A percentile compares a stretch with the other conserved stretches of the same genome.
Conservation (phyloP, 2,329 filamentous ascomycete genomes). For the Periconia digitata region DNA sequence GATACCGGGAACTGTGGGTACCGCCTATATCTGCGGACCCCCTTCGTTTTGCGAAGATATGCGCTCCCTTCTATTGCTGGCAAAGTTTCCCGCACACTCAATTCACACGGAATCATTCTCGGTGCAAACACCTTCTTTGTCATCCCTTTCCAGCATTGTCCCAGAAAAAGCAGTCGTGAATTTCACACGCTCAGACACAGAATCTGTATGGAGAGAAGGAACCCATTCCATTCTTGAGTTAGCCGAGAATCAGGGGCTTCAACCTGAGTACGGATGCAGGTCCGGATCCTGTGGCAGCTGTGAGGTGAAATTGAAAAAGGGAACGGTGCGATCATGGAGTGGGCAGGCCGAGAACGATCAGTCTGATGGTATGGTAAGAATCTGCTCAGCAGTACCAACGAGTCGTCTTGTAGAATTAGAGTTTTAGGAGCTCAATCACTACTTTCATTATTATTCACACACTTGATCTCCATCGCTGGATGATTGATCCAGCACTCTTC, state of each 20-base stretch:
- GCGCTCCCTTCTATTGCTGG: neutral
- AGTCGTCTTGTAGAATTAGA: conserved; percentile 3
- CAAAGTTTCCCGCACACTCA: neutral
- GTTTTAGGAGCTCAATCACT: too few relatives aligned
- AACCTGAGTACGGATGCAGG: conserved; percentile 7
- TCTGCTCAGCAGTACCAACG: conserved; percentile 1
- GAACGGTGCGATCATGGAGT: neutral
- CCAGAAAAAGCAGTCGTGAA: conserved; percentile 2
- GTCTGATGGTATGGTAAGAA: neutral
- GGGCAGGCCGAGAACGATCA: neutral
- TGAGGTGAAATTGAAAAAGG: conserved; percentile 3
- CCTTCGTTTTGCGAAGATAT: neutral
- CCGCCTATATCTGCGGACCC: conserved; percentile 7
- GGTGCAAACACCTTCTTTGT: neutral
- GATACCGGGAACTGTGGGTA: neutral
- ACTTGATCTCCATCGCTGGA: neutral
- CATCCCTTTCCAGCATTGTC: neutral
- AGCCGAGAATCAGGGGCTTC: conserved; percentile 1
- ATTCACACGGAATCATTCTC: conserved; percentile 3
- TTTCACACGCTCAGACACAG: neutral
- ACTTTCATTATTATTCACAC: neutral
- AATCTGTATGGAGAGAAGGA: conserved; percentile 1
- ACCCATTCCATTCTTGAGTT: conserved; percentile 1
- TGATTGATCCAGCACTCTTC: conserved; percentile 2
- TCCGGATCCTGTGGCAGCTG: conserved; percentile 1